Percentiles rank a stretch among this genome's conserved stretches.
Conservation (phyloP, 2,329 filamentous ascomycete genomes). For the Penicillium sp. region DNA sequence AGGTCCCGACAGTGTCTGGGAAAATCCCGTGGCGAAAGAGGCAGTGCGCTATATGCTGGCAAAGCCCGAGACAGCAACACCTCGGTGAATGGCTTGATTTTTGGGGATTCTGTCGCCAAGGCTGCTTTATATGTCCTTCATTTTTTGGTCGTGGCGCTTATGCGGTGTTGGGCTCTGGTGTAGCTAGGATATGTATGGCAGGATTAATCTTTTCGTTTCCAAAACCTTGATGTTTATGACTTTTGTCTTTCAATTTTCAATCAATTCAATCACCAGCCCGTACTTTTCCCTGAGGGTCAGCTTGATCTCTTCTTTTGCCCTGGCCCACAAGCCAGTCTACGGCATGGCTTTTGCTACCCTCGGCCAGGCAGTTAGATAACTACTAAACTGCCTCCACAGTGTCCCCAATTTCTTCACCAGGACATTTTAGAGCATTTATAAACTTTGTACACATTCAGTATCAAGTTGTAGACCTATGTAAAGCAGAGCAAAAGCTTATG, state of each 20-base stretch:
- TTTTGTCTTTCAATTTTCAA: background rate
- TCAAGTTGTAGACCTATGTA: background rate
- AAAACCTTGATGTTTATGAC: constrained; percentile 15
- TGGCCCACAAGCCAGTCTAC: too few species aligned
- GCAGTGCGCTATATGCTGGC: constrained; percentile 64
- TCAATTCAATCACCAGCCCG: background rate
- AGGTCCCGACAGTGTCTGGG: constrained; percentile 65
- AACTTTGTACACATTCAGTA: background rate
- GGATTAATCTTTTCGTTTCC: constrained; percentile 18
- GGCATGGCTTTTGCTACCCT: too few species aligned
- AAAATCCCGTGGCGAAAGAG: constrained; percentile 61
- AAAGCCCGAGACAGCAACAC: constrained; percentile 42
- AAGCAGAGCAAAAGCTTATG: background rate
- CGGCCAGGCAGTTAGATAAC: too few species aligned
- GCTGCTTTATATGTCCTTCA: constrained; percentile 11
- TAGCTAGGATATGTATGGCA: constrained; percentile 22
- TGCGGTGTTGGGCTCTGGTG: constrained; percentile 24
- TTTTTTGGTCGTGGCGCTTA: constrained; percentile 27
- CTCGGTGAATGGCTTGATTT: constrained; percentile 21
- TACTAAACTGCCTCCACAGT: too few species aligned
- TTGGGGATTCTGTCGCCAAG: constrained; percentile 3
- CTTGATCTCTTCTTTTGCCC: too few species aligned
- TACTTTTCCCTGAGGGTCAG: too few species aligned
- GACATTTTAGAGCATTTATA: too few species aligned
- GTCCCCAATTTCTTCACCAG: too few species aligned